Conservation (phyloP, 2,329 filamentous ascomycete species). For the Akanthomyces lecanii region DNA sequence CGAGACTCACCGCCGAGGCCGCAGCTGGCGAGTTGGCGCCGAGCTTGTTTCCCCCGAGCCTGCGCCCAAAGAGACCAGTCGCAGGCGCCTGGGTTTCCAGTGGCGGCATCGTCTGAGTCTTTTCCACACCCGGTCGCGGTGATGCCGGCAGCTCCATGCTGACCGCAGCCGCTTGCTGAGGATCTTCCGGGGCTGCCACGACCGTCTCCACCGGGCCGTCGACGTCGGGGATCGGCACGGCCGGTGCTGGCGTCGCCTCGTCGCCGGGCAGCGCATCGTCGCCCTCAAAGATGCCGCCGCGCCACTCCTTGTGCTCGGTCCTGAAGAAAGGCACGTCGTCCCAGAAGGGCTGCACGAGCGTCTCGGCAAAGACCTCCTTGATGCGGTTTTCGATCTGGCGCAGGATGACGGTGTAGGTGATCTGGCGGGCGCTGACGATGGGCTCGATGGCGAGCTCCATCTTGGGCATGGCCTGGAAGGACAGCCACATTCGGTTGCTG, state of each 20-base stretch:
- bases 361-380: conserved; percentile 89
- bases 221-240: neutral
- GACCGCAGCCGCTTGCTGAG: conserved; percentile 7
- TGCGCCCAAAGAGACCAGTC: conserved; percentile 49
- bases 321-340: conserved; percentile 90
- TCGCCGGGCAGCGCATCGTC: conserved; percentile 42
- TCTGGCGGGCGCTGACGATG: conserved; percentile 90
- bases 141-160: conserved; percentile 35
- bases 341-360: conserved; percentile 89
- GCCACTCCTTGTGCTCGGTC: conserved; percentile 70
- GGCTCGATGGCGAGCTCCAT: conserved; percentile 94
- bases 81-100: conserved; percentile 34
- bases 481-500: conserved; percentile 93
- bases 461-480: conserved; percentile 89
- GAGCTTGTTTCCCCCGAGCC: conserved; percentile 36
- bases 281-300: conserved; percentile 76
- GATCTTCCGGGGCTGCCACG: neutral
- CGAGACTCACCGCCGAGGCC: conserved; percentile 46
- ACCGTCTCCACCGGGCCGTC: neutral
- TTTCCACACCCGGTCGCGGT: conserved; percentile 45
- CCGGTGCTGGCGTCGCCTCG: neutral
- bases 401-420: conserved; percentile 89
- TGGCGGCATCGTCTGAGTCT: conserved; percentile 48
- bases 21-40: conserved; percentile 29
- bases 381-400: conserved; percentile 93